A percentile compares a stretch with the other conserved stretches of the same genome.
These are phyloP conservation scores for Gomphus bonarii DNA, from an alignment of 1,284 basidiomycete species.

Conservation along the genomic window DNA sequence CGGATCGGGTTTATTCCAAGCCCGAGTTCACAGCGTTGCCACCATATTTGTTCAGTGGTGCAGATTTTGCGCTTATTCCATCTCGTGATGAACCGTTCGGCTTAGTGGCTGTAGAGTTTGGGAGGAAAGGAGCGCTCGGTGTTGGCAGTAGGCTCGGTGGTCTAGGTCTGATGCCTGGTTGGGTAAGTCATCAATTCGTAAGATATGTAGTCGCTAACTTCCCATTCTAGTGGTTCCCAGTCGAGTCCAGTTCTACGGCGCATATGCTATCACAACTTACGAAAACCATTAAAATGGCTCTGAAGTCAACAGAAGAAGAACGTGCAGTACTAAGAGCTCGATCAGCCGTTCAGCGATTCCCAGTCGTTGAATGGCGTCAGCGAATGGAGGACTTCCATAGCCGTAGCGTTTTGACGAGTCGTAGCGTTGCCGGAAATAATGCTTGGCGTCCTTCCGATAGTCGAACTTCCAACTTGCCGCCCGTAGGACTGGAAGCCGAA, in stretches of 20 bases:
- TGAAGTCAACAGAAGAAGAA: conserved; percentile 84
- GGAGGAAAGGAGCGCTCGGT: conserved; percentile 88
- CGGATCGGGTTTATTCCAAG: conserved; percentile 86
- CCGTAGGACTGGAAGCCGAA: conserved; percentile 32
- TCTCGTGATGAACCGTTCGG: conserved; percentile 94
- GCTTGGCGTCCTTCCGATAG: conserved; percentile 74
- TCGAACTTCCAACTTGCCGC: conserved; percentile 35
- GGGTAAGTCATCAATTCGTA: conserved; percentile 47
- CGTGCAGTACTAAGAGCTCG: conserved; percentile 84
- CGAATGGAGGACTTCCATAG: conserved; percentile 89
- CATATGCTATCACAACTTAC: conserved; percentile 93
- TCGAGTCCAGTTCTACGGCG: conserved; percentile 81
- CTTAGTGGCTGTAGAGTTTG: conserved; percentile 90
- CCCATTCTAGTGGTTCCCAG: conserved; percentile 76
- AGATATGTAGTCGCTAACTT: conserved; percentile 8
- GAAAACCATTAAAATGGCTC: conserved; percentile 87
- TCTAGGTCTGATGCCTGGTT: conserved; percentile 92
- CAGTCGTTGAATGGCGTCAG: conserved; percentile 92
- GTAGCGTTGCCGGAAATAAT: conserved; percentile 54
- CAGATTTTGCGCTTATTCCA: conserved; percentile 88
- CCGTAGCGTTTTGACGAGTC: conserved; percentile 68
- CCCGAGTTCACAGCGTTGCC: conserved; percentile 92
- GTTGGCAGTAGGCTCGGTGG: conserved; percentile 88
- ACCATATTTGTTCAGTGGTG: conserved; percentile 86
- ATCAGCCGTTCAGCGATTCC: conserved; percentile 90